Evolutionary conservation across 306 rosid genomes (phyloP), one percentile per base, ranked within the genome.

Genomic region (Medicago lupulina): DNA sequence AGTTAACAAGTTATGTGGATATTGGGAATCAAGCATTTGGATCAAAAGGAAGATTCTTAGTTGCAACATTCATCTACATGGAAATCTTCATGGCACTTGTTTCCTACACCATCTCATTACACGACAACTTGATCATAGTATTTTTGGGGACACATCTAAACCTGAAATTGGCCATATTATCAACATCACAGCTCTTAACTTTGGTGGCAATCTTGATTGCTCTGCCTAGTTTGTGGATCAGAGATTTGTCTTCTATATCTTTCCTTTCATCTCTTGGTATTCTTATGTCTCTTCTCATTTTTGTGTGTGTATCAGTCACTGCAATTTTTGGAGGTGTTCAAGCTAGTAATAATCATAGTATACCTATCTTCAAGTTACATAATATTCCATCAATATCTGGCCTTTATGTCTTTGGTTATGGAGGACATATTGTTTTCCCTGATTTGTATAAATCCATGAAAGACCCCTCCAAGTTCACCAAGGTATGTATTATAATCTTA

Each of bases 51-150:
- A 88, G 72, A 74, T 3, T 71, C 7, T 7, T 88, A 36, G 88
- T 86, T 4, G 70, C 88, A 62, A 71, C 85, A 8, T 78, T 92
- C 49, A 62, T 88, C 38, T 88, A 87, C 87, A 2, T 79, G 43
- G 97, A 90, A 46, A 88, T 92, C 50, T 90, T 92, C 84, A 85
- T 90, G 97, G 70, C 86, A 28, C 96, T 92, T 5, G 87, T 92
- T 17, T 92, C 97, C 76, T 92, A 88, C 86, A 92, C 97, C 25
- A 92, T 90, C 71, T 88, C 96, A 7, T 53, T 92, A 12, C 97
- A 92, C 4, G 97, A 92, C 82, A 92, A 90, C 75, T 62, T 92
- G 50, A 58, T 1, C 54, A 81, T 53, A 9, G 87, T 80, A 14
- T 86, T 92, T 76, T 0, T 79, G 0, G 89, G 89, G 36, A 76